phyloP scores from a whole-genome alignment of 2,329 filamentous ascomycete genomes.

The Chalaropsis thielavioides region DNA sequence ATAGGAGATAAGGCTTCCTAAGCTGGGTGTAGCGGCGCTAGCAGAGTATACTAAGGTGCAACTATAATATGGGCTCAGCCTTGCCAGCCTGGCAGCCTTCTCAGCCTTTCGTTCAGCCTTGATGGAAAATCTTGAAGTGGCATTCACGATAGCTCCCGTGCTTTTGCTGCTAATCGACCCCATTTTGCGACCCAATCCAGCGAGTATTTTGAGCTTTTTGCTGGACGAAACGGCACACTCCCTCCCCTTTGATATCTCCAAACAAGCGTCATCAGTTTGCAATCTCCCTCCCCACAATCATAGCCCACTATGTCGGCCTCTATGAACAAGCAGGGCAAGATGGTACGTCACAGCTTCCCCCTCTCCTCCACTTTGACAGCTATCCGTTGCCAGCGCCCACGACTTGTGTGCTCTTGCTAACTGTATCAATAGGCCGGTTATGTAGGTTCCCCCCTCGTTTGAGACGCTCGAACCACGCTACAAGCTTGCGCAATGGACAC shows the following conservation, averaged over 20 bases:
- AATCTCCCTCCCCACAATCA: neutral
- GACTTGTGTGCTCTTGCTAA: constrained; percentile 1
- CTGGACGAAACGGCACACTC: neutral
- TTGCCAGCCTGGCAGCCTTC: constrained; percentile 14
- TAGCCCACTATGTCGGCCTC: constrained; percentile 35
- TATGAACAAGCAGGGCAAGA: constrained; percentile 90
- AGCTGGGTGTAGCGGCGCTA: neutral
- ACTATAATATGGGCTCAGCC: constrained; percentile 8
- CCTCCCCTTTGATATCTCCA: neutral
- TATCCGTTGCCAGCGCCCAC: neutral
- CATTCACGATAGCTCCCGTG: constrained; percentile 10
- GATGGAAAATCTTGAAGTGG: constrained; percentile 17
- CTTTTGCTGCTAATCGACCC: constrained; percentile 1
- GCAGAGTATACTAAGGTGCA: neutral
- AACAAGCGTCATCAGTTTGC: neutral
- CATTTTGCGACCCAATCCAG: constrained; percentile 4
- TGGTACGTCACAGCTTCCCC: constrained; percentile 52
- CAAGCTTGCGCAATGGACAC: neutral
- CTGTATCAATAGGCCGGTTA: constrained; percentile 46
- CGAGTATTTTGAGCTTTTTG: neutral
- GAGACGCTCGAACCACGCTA: neutral
- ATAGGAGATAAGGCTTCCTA: constrained; percentile 3
- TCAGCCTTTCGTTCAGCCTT: constrained; percentile 17
- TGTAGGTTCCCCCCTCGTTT: constrained; percentile 36
- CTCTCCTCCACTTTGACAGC: constrained; percentile 20